Evolutionary conservation across 176 grass and related monocot genomes (phyloP).

Genomic region (Thinopyrum elongatum): DNA sequence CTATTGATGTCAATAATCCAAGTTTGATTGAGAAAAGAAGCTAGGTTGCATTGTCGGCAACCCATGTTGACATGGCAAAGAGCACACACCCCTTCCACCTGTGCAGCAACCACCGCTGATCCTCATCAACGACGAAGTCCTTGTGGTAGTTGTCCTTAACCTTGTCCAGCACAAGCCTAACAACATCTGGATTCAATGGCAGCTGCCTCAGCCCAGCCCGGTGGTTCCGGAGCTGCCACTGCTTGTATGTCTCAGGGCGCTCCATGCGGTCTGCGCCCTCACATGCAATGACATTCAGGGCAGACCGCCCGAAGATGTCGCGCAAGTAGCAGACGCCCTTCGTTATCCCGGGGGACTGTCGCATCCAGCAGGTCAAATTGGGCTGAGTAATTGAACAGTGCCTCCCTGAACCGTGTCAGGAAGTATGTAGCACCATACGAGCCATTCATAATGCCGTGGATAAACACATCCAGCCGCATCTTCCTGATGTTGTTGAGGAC

Average conservation of each 20-base stretch:
- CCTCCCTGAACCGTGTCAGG: conserved; percentile 36
- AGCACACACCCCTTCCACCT: conserved; percentile 48
- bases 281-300: conserved; percentile 36
- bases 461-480: conserved; percentile 46
- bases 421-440: conserved; percentile 28
- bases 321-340: neutral
- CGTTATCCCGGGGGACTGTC: conserved; percentile 19
- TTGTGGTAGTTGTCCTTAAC: conserved; percentile 48
- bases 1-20: neutral
- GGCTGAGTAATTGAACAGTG: conserved; percentile 1
- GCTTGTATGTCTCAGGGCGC: conserved; percentile 48
- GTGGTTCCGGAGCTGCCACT: conserved; percentile 32
- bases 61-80: conserved; percentile 40
- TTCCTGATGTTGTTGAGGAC: conserved; percentile 38
- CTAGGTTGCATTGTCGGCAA: neutral
- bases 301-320: neutral
- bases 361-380: conserved; percentile 32
- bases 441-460: conserved; percentile 49
- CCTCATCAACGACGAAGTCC: conserved; percentile 44
- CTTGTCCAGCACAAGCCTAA: conserved; percentile 34
- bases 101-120: conserved; percentile 42
- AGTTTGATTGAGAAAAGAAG: neutral
- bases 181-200: conserved; percentile 31
- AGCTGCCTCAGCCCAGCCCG: conserved; percentile 30
- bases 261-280: conserved; percentile 43